Evolutionary conservation across 2,329 filamentous ascomycete genomes (phyloP).

Genomic region (Aspergillus sp.): DNA sequence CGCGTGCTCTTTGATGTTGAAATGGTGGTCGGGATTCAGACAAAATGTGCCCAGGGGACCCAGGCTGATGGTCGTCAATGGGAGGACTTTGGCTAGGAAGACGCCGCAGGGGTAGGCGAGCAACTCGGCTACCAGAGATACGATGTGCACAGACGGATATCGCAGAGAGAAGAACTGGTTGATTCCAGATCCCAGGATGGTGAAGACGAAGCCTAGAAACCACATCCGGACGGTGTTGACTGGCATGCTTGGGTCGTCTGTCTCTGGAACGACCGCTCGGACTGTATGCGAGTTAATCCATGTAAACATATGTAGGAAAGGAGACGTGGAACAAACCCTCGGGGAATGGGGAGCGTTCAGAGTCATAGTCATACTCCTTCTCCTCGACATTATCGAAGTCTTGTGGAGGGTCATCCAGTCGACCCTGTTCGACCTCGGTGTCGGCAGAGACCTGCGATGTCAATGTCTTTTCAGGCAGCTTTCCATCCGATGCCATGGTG

Average conservation of each 20-base stretch:
- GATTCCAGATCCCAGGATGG: conserved; percentile 47
- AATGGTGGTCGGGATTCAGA: conserved; percentile 44
- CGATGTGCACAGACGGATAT: conserved; percentile 48
- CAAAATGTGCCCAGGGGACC: conserved; percentile 19
- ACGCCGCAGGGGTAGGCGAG: conserved; percentile 46
- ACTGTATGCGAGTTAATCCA: conserved; percentile 10
- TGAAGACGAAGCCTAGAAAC: conserved; percentile 42
- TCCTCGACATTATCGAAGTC: conserved; percentile 8
- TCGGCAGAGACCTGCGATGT: conserved; percentile 7
- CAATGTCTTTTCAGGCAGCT: conserved; percentile 1
- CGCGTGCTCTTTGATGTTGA: conserved; percentile 50
- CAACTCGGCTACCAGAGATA: conserved; percentile 47
- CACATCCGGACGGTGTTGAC: conserved; percentile 39
- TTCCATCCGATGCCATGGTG: conserved; percentile 13
- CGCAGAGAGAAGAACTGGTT: conserved; percentile 50
- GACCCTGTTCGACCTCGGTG: conserved; percentile 15
- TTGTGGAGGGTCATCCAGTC: conserved; percentile 6
- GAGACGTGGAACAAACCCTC: conserved; percentile 14
- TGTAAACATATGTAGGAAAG: not conserved
- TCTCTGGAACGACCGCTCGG: conserved; percentile 28
- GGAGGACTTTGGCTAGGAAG: conserved; percentile 39
- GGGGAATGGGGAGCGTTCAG: conserved; percentile 25
- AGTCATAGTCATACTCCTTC: conserved; percentile 23
- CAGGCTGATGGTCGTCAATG: conserved; percentile 29
- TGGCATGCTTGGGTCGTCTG: conserved; percentile 26